A percentile compares a stretch with the other conserved stretches of the same genome.
Evolutionary conservation across 2,329 filamentous ascomycete genomes (phyloP).

Genomic region (Botrytis deweyae): DNA sequence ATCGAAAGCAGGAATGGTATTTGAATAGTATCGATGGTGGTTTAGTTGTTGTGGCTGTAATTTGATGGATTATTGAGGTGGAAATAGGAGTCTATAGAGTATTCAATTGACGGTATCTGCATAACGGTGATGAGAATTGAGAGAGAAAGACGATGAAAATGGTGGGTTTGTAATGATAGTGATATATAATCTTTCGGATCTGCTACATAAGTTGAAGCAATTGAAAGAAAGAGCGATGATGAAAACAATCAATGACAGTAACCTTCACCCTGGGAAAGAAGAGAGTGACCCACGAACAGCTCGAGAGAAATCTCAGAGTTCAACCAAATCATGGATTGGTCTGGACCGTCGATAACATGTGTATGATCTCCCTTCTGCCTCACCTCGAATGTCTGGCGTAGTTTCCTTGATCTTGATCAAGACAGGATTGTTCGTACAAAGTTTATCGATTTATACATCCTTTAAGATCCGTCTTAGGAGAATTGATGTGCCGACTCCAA

Average conservation of each 20-base stretch:
- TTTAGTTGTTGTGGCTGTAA: neutral
- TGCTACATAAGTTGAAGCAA: neutral
- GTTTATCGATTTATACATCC: no score
- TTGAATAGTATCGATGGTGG: no score
- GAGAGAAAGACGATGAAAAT: neutral
- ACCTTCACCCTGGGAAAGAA: accelerated
- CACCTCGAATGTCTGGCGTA: no score
- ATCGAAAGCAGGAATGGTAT: no score
- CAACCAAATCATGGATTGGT: neutral
- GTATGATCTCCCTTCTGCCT: no score
- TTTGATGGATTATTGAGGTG: neutral
- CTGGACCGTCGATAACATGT: no score
- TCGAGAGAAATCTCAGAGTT: neutral
- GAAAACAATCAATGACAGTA: neutral
- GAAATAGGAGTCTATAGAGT: neutral
- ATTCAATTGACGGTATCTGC: neutral
- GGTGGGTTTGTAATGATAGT: neutral
- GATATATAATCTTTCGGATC: neutral
- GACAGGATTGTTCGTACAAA: no score
- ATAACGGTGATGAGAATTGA: neutral
- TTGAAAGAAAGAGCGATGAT: neutral
- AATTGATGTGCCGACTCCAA: no score
- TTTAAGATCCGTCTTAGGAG: no score
- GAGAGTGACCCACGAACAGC: neutral
- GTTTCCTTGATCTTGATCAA: no score